These are phyloP conservation scores for Ustilago lituana DNA, from an alignment of 1,284 basidiomycete species.

Conservation along the genomic window DNA sequence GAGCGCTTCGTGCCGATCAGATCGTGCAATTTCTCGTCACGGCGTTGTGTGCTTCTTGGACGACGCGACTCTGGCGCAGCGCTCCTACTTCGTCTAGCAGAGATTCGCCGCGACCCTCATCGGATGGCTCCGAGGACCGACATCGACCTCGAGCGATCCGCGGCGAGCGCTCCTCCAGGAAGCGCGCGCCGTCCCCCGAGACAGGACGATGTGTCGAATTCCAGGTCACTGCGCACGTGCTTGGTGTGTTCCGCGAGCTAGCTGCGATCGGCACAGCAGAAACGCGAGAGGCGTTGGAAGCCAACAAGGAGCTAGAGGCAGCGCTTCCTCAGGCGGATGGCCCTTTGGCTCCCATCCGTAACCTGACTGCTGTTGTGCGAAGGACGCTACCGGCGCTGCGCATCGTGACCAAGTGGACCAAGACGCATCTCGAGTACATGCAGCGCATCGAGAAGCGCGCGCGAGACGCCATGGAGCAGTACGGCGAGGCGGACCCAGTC, in stretches of 20 bases:
- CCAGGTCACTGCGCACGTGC: constrained; percentile 77
- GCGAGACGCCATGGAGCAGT: constrained; percentile 32
- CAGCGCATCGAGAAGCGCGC: constrained; percentile 52
- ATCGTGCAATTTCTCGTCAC: constrained; percentile 60
- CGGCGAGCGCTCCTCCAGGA: constrained; percentile 71
- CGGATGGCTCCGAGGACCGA: constrained; percentile 33
- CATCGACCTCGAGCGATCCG: constrained; percentile 68
- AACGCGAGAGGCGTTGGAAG: constrained; percentile 70
- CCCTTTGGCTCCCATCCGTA: constrained; percentile 71
- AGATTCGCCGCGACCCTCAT: constrained; percentile 28
- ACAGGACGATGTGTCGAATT: constrained; percentile 71
- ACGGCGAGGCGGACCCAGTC: constrained; percentile 18
- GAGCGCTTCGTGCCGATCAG: constrained; percentile 53
- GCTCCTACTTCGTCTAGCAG: constrained; percentile 17
- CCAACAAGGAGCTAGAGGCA: constrained; percentile 68
- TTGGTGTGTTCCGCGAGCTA: constrained; percentile 76
- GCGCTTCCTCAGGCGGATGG: constrained; percentile 2
- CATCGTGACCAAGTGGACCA: constrained; percentile 88
- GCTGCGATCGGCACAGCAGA: constrained; percentile 75
- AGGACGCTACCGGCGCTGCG: constrained; percentile 86
- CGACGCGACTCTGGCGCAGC: constrained; percentile 51
- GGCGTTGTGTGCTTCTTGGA: constrained; percentile 57
- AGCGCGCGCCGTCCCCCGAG: constrained; percentile 31
- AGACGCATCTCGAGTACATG: constrained; percentile 80
- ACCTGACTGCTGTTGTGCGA: constrained; percentile 84